Evolutionary conservation across 225 moss, liverwort and hornwort genomes (phyloP), one percentile per base, ranked within the genome.

Genomic region (Pseudoscleropodium purum): DNA sequence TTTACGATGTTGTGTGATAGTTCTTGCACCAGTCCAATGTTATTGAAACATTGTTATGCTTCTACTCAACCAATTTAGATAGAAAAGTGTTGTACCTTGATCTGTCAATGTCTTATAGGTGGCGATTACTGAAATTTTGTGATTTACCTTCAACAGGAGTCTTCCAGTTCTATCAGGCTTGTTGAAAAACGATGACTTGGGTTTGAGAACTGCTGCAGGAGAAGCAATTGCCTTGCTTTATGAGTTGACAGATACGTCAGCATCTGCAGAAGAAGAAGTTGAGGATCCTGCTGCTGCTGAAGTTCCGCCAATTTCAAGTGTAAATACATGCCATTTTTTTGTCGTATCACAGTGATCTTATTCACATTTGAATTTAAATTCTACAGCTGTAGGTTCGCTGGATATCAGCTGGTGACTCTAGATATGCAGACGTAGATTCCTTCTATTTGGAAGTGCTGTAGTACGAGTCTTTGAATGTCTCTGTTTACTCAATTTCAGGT

Each of bases 201-300:
- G 90, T 72, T 94, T 96, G 78, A 93, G 97, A 43, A 97, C 94
- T 74, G 94, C 93, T 83, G 94, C 96, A 73, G 97, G 98, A 83
- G 96, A 97, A 88, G 95, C 98, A 80, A 94, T 97, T 81, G 97
- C 95, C 80, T 93, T 98, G 74, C 87, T 98, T 45, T 97, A 95
- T 77, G 97, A 98, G 92, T 90, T 93, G 83, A 95, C 96, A 47
- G 90, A 91, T 75, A 72, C 90, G 27, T 87, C 88, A 76, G 75
- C 83, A 47, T 81, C 87, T 73, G 13, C 85, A 65, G 91, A 90
- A 47, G 88, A 90, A 41, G 90, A 92, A 45, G 87, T 75, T 9
- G 89, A 91, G 89, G 90, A 90, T 66, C 57, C 87, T 45, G 86
- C 7, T 17, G 90, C 83, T 59, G 91, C 93, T 47, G 82, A 88